Base-by-base conservation (phyloP, 306 rosid species). In the Vigna radiata region DNA sequence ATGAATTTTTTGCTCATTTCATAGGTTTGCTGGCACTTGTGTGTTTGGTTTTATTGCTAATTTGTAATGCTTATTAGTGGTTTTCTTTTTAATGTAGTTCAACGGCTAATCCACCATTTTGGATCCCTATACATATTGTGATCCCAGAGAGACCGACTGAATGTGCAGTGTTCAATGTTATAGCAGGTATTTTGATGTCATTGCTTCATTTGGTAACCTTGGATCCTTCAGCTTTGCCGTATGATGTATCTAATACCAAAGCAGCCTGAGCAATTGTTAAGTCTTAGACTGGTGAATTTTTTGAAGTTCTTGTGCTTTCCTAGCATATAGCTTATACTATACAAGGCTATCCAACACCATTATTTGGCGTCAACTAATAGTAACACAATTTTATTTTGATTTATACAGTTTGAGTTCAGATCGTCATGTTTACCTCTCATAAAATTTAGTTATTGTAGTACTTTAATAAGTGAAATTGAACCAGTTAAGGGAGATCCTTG, bases 101-200 rank as follows among this genome's bases (percentile, higher is more conserved):
- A 75, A 92, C 86, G 49, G 90, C 96, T 37, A 95, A 89, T 78
- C 86, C 97, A 50, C 97, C 99, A 70, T 95, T 95, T 87, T 95
- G 99, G 99, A 95, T 95, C 82, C 99, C 99, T 31, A 92, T 95
- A 72, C 97, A 95, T 70, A 88, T 90, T 73, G 97, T 95, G 78
- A 89, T 90, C 78, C 99, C 99, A 19, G 99, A 95, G 87, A 88
- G 99, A 75, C 97, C 99, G 0, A 95, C 99, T 21, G 99, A 95
- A 85, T 90, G 97, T 86, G 96, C 92, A 29, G 93, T 89, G 55
- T 92, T 95, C 81, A 95, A 95, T 79, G 96, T 92, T 79, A 90
- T 87, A 65, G 99, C 99, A 81, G 99, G 99, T 95, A 95, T 68
- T 23, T 84, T 78, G 77, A 68, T 60, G 81, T 55, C 61, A 48